Evolutionary conservation across 345 rosid genomes (phyloP).

Genomic region (Citrus maxima): DNA sequence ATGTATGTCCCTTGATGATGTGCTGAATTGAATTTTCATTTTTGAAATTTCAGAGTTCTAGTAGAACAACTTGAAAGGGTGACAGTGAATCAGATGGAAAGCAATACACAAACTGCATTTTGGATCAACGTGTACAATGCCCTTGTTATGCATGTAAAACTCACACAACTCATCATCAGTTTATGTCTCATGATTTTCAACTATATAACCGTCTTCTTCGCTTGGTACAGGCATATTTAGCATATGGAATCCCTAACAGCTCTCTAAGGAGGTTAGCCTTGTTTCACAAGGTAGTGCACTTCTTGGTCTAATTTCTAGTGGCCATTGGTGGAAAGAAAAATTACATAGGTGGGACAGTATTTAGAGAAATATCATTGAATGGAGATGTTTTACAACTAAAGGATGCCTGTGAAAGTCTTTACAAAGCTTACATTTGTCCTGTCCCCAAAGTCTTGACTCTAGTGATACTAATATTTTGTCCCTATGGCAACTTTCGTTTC

Average conservation of each 20-base stretch:
- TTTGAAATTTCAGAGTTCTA: slow-evolving; percentile 55
- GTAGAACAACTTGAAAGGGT: slow-evolving; percentile 88
- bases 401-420: slow-evolving; percentile 1
- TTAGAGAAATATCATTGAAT: neutral
- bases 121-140: slow-evolving; percentile 93
- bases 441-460: neutral
- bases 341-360: neutral
- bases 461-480: neutral
- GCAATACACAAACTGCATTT: slow-evolving; percentile 59
- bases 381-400: neutral
- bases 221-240: slow-evolving; percentile 68
- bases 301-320: slow-evolving; percentile 15
- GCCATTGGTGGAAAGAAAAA: neutral
- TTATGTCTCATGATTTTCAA: neutral
- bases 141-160: slow-evolving; percentile 88
- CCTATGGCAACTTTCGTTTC: neutral
- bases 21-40: neutral
- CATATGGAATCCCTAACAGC: slow-evolving; percentile 72
- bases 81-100: slow-evolving; percentile 55
- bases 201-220: slow-evolving; percentile 6
- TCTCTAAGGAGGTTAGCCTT: slow-evolving; percentile 74
- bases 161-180: neutral
- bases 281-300: slow-evolving; percentile 84
- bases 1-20: neutral
- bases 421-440: neutral